phyloP scores from a whole-genome alignment of 805 yeast species.

The Wickerhamiella qilinensis region DNA sequence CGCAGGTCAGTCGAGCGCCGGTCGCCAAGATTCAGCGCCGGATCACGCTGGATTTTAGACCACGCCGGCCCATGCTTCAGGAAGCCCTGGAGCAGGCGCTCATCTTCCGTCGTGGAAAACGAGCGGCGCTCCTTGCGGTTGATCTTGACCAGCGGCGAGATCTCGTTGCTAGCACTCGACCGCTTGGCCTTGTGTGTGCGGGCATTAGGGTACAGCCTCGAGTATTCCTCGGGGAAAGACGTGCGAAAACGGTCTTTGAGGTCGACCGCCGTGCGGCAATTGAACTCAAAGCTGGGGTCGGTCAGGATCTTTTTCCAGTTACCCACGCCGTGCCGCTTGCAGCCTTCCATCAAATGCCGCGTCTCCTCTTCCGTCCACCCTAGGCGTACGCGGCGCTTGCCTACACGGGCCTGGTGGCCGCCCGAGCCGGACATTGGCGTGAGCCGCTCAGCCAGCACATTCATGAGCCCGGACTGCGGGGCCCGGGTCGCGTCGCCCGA shows the following conservation, averaged over 20 bases:
- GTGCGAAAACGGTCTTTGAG: conserved; percentile 31
- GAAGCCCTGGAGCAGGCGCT: conserved; percentile 27
- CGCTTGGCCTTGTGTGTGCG: conserved; percentile 26
- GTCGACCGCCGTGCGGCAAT: conserved; percentile 30
- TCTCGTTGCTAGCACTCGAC: conserved; percentile 7
- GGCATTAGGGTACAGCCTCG: conserved; percentile 29
- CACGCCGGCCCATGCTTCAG: conserved; percentile 29
- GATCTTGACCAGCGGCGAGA: conserved; percentile 23
- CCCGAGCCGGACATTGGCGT: background rate
- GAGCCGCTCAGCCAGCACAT: background rate
- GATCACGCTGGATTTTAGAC: conserved; percentile 30
- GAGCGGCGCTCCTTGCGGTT: conserved; percentile 29
- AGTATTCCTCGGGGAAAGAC: conserved; percentile 30
- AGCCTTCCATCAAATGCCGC: conserved; percentile 27
- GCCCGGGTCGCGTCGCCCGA: no score
- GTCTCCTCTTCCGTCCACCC: conserved; percentile 31
- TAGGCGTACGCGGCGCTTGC: conserved; percentile 23
- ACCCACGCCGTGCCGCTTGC: conserved; percentile 28
- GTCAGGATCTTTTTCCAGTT: conserved; percentile 31
- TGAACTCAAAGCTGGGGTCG: conserved; percentile 25
- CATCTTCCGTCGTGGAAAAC: conserved; percentile 28
- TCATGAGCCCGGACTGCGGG: background rate
- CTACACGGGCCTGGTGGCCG: conserved; percentile 12
- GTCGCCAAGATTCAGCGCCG: conserved; percentile 21
- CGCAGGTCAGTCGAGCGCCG: conserved; percentile 30